A percentile compares a stretch with the other conserved stretches of the same genome.
These are phyloP conservation scores for Amauroascus verrucosus DNA, from an alignment of 2,329 filamentous ascomycete species.

Conservation along the genomic window DNA sequence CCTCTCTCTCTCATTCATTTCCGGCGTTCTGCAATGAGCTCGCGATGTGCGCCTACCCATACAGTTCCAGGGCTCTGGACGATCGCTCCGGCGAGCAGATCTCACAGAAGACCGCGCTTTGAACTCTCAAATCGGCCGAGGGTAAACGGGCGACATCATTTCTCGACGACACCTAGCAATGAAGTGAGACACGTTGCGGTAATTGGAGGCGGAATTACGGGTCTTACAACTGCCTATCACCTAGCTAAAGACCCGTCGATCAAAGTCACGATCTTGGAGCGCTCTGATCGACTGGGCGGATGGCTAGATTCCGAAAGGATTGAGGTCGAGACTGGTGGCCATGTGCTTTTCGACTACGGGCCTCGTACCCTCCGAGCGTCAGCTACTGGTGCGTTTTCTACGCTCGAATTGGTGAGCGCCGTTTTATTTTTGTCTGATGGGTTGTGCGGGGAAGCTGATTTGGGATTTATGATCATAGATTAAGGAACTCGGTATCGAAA, in stretches of 20 bases:
- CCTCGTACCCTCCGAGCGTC: constrained; percentile 62
- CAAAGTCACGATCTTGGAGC: constrained; percentile 74
- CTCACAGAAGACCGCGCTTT: not conserved
- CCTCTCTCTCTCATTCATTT: not conserved
- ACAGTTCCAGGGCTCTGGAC: constrained; percentile 8
- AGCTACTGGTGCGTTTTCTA: constrained; percentile 46
- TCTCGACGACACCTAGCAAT: not conserved
- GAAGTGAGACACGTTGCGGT: constrained; percentile 41
- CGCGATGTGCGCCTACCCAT: constrained; percentile 7
- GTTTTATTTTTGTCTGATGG: not conserved
- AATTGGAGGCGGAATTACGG: constrained; percentile 73
- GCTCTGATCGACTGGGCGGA: constrained; percentile 59
- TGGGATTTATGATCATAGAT: constrained; percentile 27
- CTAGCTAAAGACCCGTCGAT: constrained; percentile 58
- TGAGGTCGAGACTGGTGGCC: constrained; percentile 48
- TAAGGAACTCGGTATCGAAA: constrained; percentile 34
- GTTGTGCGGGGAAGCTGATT: not conserved
- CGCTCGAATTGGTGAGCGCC: constrained; percentile 2
- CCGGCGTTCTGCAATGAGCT: constrained; percentile 8
- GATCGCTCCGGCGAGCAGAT: not conserved
- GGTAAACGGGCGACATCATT: not conserved
- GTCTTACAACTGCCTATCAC: constrained; percentile 68
- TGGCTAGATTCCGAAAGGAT: constrained; percentile 66
- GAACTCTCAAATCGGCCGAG: not conserved
- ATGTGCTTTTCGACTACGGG: constrained; percentile 71